A percentile compares a stretch with the other conserved stretches of the same genome.
Conservation (phyloP, 805 yeast species). For the Middelhovenomyces tepae region DNA sequence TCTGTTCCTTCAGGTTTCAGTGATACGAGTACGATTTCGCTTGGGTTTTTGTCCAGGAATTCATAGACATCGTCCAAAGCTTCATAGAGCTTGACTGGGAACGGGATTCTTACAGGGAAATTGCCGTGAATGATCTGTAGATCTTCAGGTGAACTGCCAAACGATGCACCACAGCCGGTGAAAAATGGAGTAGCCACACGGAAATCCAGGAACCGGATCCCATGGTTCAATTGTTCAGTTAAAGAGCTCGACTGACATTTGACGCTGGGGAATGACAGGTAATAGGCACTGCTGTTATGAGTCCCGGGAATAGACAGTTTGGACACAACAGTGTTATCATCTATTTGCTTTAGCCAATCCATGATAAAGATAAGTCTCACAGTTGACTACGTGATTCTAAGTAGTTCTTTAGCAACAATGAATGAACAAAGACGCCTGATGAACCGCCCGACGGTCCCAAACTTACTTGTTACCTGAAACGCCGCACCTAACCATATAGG, state of each 20-base stretch:
- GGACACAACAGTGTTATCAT: conserved; percentile 43
- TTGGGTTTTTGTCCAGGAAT: conserved; percentile 42
- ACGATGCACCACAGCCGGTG: conserved; percentile 34
- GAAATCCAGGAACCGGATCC: conserved; percentile 68
- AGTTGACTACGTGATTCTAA: too few relatives aligned
- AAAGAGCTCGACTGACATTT: conserved; percentile 62
- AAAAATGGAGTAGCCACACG: conserved; percentile 53
- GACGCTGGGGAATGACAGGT: conserved; percentile 63
- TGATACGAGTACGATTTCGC: conserved; percentile 59
- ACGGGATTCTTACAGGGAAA: conserved; percentile 59
- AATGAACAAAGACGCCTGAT: too few relatives aligned
- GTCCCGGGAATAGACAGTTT: conserved; percentile 70
- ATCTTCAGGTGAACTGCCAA: conserved; percentile 30
- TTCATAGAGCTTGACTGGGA: conserved; percentile 44
- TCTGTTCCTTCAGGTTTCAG: conserved; percentile 68
- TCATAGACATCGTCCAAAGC: conserved; percentile 50
- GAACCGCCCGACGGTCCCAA: too few relatives aligned
- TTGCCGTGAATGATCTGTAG: conserved; percentile 66
- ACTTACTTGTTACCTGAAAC: too few relatives aligned
- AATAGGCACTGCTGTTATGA: conserved; percentile 72
- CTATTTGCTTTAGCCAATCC: conserved; percentile 46
- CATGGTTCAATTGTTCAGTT: conserved; percentile 54
- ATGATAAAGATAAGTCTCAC: too few relatives aligned
- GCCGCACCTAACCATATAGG: too few relatives aligned
- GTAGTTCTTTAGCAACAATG: too few relatives aligned